Conservation (phyloP, 2,329 filamentous ascomycete species). For the Pseudovirgaria hyperparasitica region DNA sequence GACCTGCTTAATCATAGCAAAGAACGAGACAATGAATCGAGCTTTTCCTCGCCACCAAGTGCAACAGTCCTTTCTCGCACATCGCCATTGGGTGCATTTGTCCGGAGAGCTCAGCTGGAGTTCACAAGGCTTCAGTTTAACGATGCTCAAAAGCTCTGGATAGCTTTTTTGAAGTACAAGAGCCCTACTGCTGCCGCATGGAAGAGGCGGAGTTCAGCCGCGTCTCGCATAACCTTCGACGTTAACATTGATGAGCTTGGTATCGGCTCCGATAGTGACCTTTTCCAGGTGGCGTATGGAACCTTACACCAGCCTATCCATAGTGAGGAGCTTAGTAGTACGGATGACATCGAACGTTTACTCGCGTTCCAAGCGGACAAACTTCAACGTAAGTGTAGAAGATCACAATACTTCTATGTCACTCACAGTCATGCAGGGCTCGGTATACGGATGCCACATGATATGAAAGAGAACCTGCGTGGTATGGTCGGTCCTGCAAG, state of each 20-base stretch:
- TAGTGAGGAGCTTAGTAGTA: conserved; percentile 43
- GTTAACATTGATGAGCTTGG: conserved; percentile 48
- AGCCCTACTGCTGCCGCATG: conserved; percentile 56
- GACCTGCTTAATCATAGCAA: conserved; percentile 48
- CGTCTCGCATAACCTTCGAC: conserved; percentile 35
- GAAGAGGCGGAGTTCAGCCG: conserved; percentile 30
- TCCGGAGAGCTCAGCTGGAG: conserved; percentile 65
- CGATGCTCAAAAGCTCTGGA: conserved; percentile 69
- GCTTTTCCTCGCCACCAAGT: conserved; percentile 25
- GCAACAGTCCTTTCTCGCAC: conserved; percentile 54
- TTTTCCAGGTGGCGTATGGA: conserved; percentile 40
- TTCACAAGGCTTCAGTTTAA: conserved; percentile 70
- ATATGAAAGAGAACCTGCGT: conserved; percentile 59
- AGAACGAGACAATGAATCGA: conserved; percentile 39
- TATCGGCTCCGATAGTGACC: conserved; percentile 36
- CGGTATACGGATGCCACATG: conserved; percentile 64
- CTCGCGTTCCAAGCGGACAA: conserved; percentile 81
- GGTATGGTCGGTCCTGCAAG: conserved; percentile 54
- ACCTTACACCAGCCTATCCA: conserved; percentile 29
- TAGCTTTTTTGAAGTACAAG: conserved; percentile 67
- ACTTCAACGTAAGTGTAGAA: conserved; percentile 56
- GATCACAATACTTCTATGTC: not conserved
- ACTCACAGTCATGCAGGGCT: conserved; percentile 38
- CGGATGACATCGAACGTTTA: conserved; percentile 66
- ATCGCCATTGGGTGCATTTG: conserved; percentile 71